Evolutionary conservation across 768 basidiomycete species (phyloP), one percentile per base, ranked within the genome.

Genomic region (Megacollybia marginata): DNA sequence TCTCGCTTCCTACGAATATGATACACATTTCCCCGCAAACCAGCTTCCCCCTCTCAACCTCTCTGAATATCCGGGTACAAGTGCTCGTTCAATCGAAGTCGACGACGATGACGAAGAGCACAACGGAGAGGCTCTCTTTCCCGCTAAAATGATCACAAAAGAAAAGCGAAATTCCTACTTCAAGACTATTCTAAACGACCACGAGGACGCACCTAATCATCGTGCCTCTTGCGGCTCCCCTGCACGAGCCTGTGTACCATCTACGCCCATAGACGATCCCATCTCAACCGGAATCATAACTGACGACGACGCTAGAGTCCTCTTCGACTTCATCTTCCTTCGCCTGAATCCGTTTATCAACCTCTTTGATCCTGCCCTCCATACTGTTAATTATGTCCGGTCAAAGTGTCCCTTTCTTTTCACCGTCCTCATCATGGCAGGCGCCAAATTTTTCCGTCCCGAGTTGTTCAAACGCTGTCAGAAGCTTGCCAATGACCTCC

Each of bases 281-380:
- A 76, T 92, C 57, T 70, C 78, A 15, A 77, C 80, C 49, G 86
- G 84, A 33, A 73, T 89, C 55, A 69, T 92, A 54, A 74, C 74
- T 47, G 86, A 88, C 57, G 72, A 74, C 35, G 81, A 85, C 50
- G 88, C 86, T 42, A 76, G 76, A 57, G 72, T 79, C 44, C 70
- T 91, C 42, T 90, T 92, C 54, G 88, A 91, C 62, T 69, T 79
- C 53, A 76, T 92, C 61, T 91, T 87, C 68, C 61, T 88, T 48
- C 86, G 89, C 52, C 76, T 93, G 47, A 93, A 93, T 62, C 88
- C 91, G 11, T 91, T 92, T 64, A 82, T 92, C 67, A 88, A 87
- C 61, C 73, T 93, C 32, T 91, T 94, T 61, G 92, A 93, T 68
- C 88, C 91, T 34, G 70, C 78, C n/a, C 69, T 94, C 33, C 92